These are phyloP conservation scores for Stephania yunnanensis DNA, from an alignment of 164 flowering plant species.

Conservation along the genomic window DNA sequence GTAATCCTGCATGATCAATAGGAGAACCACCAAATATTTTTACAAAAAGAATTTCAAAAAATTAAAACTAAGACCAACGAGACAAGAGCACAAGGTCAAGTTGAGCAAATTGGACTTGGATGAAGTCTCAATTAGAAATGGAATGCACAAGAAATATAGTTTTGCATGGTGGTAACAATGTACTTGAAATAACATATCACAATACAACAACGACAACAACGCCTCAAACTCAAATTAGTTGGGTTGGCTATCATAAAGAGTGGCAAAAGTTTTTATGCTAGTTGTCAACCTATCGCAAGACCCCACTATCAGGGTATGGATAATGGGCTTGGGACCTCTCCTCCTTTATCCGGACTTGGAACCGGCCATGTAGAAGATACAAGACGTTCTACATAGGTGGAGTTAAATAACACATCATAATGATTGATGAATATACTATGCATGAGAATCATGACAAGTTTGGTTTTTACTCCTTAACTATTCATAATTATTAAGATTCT, in stretches of 20 bases:
- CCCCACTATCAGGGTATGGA: no score
- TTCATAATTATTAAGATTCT: background rate
- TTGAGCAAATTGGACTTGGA: background rate
- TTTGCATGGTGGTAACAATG: no score
- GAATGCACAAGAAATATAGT: background rate
- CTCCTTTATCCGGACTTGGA: no score
- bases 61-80: background rate
- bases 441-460: background rate
- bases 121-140: background rate
- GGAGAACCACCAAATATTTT: background rate
- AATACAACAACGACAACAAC: no score
- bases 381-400: no score
- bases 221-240: no score
- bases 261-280: no score
- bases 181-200: no score
- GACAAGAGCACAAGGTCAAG: background rate
- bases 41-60: background rate
- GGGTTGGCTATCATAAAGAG: no score
- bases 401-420: background rate
- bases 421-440: background rate
- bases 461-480: background rate
- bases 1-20: conserved; percentile 61
- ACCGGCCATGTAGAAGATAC: no score
- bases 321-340: no score
- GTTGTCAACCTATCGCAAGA: no score